Conservation (phyloP, 2,329 filamentous ascomycete genomes). For the Cordyceps fumosorosea region DNA sequence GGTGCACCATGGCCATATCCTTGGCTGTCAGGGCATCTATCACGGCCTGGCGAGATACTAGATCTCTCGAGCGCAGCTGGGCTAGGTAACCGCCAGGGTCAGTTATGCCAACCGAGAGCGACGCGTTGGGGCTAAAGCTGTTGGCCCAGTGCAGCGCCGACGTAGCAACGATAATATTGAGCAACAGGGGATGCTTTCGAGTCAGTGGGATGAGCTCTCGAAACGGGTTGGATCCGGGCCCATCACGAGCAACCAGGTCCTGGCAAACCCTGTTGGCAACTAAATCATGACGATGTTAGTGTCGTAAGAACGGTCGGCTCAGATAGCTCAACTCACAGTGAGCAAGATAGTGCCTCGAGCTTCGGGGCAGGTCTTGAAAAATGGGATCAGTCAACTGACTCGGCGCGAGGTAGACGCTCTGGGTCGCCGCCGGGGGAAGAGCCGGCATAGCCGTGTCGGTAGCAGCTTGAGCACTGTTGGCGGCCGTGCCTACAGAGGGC, state of each 20-base stretch:
- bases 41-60: slow-evolving; percentile 33
- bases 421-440: neutral
- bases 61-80: slow-evolving; percentile 31
- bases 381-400: slow-evolving; percentile 43
- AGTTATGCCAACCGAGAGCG: slow-evolving; percentile 25
- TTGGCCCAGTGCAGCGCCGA: slow-evolving; percentile 45
- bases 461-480: neutral
- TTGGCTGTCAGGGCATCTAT: slow-evolving; percentile 42
- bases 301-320: neutral
- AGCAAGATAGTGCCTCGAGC: slow-evolving; percentile 40
- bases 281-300: slow-evolving; percentile 24
- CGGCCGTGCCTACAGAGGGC: neutral
- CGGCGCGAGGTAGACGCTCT: neutral
- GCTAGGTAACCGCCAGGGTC: slow-evolving; percentile 32
- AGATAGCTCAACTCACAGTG: slow-evolving; percentile 37
- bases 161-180: slow-evolving; percentile 42
- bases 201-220: slow-evolving; percentile 42
- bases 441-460: neutral
- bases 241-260: slow-evolving; percentile 46
- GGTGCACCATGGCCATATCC: slow-evolving; percentile 38
- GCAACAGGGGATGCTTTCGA: slow-evolving; percentile 37
- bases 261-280: slow-evolving; percentile 44
- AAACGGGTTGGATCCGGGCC: slow-evolving; percentile 40
- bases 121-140: slow-evolving; percentile 29
- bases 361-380: slow-evolving; percentile 44